Evolutionary conservation across 2,329 filamentous ascomycete genomes (phyloP), one percentile per base, ranked within the genome.

Genomic region (Talaromyces rugulosus): DNA sequence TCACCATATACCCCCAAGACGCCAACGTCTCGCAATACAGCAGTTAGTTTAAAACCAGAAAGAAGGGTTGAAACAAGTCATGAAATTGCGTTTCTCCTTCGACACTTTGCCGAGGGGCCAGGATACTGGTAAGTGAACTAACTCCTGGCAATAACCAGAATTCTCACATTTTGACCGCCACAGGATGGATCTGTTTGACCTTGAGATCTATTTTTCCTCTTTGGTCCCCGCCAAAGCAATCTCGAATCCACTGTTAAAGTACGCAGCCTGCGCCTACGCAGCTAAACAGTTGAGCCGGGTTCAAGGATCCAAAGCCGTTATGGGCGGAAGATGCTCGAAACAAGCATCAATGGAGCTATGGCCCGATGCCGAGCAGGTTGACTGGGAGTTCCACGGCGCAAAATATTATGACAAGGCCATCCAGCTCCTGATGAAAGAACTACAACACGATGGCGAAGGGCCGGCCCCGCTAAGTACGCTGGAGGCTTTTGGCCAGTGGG

Each of bases 371-470:
- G 73, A 75, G 9, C 72, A 76, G 23, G 75, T 83, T 8, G 83
- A 87, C 66, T 87, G 86, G 83, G 81, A 79, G 62, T 87, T 86
- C 74, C 83, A 83, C 64, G 84, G 82, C 1, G 83, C 85, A 1
- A 84, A 85, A 61, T 87, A 87, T 70, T 88, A 88, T 73, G 84
- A 87, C 67, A 82, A 80, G 67, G 85, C 84, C 1, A 86, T 87
- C 27, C 84, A 85, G 14, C 78, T 86, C 3, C 75, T 82, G 50
- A 80, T 78, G 77, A 79, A 74, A 72, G 78, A 75, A 64, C 74
- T 70, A 69, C 78, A 72, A 70, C 72, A 73, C 62, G 71, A 77
- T 65, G 66, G 67, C 47, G 67, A 72, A 66, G 71, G 69, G 4
- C 71, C 73, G 8, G 71, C 71, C 3, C 71, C 72, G 5, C 40